A percentile compares a stretch with the other conserved stretches of the same genome.
These are phyloP conservation scores for Ogataea ganodermae DNA, from an alignment of 805 yeast species.

Conservation along the genomic window DNA sequence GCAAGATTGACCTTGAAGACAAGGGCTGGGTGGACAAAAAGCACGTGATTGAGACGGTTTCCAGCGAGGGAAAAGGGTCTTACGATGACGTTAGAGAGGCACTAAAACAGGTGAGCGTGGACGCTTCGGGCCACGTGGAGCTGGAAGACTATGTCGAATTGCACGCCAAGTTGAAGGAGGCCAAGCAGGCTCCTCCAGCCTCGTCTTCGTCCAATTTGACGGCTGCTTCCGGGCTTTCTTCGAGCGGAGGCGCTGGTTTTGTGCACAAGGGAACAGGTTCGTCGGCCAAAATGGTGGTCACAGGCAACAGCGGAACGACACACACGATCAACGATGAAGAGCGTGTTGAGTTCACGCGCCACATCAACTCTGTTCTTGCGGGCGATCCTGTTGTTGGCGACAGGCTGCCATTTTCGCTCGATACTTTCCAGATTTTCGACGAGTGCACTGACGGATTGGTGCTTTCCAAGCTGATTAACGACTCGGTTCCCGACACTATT, in stretches of 20 bases:
- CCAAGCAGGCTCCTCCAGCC: constrained; percentile 28
- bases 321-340: constrained; percentile 98
- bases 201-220: constrained; percentile 26
- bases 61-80: constrained; percentile 74
- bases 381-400: constrained; percentile 86
- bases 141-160: constrained; percentile 90
- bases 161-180: constrained; percentile 74
- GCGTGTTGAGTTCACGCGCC: constrained; percentile 92
- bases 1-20: constrained; percentile 84
- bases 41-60: constrained; percentile 80
- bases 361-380: constrained; percentile 86
- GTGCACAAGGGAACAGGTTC: constrained; percentile 56
- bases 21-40: constrained; percentile 94
- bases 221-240: constrained; percentile 20
- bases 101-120: constrained; percentile 85
- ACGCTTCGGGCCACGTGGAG: constrained; percentile 96
- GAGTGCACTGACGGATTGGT: constrained; percentile 96
- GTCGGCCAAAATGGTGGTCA: constrained; percentile 72
- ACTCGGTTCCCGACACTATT: constrained; percentile 97
- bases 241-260: constrained; percentile 23
- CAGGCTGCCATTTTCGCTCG: constrained; percentile 88
- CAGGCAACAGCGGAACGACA: constrained; percentile 87
- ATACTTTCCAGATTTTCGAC: constrained; percentile 92
- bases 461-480: constrained; percentile 89
- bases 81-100: constrained; percentile 96